phyloP scores from a whole-genome alignment of 139 green algal genomes.

The Auxenochlorella pyrenoidosa region DNA sequence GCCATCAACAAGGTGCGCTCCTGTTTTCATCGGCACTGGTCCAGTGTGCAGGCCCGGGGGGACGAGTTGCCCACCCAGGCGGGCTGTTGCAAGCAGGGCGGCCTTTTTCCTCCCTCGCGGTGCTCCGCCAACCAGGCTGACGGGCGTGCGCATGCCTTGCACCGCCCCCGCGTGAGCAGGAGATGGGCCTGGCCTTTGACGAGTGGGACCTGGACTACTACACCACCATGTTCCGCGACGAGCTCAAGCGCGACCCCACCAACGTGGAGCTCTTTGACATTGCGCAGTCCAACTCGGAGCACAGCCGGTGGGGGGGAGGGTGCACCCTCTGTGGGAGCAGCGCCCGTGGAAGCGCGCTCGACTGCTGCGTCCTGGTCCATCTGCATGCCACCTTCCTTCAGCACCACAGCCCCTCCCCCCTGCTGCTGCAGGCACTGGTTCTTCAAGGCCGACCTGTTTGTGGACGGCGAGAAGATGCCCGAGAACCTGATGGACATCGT shows the following conservation, averaged over 20 bases:
- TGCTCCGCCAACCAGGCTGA: not conserved
- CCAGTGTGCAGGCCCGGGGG: not conserved
- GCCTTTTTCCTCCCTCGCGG: not conserved
- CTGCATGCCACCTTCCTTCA: no score
- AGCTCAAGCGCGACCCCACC: slow-evolving; percentile 96
- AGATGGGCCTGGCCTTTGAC: slow-evolving; percentile 97
- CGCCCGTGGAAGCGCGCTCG: no score
- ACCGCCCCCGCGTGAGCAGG: slow-evolving; percentile 43
- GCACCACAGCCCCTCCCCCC: not conserved
- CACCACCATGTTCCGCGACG: slow-evolving; percentile 84
- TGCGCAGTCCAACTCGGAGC: slow-evolving; percentile 94
- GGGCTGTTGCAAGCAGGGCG: not conserved
- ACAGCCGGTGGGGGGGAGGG: slow-evolving; percentile 54
- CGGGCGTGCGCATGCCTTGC: no score
- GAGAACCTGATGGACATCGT: slow-evolving; percentile 89
- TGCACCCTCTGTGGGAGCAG: no score
- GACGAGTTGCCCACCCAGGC: no score
- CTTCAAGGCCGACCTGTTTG: slow-evolving; percentile 89
- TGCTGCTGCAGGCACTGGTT: slow-evolving; percentile 86
- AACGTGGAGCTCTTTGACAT: slow-evolving; percentile 99
- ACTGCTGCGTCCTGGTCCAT: no score
- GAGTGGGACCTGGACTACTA: slow-evolving; percentile 97
- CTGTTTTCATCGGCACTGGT: not conserved
- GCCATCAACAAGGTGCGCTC: slow-evolving; percentile 80
- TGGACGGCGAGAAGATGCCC: slow-evolving; percentile 83